Conservation (phyloP, 176 grass and related monocot genomes). For the Carex scoparia region DNA sequence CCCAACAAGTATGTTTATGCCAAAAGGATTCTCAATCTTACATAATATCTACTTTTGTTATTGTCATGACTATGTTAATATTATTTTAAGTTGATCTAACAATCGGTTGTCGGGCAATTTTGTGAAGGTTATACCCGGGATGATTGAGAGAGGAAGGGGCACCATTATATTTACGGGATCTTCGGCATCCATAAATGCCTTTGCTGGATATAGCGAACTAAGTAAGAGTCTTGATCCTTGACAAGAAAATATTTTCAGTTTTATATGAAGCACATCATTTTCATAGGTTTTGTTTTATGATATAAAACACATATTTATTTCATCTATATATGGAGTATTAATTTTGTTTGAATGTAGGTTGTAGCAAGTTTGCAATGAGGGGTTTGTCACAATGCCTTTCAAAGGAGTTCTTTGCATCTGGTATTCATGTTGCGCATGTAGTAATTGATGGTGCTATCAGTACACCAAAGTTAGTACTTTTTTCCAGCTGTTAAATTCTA, state of each 20-base stretch:
- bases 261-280: neutral
- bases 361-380: conserved; percentile 78
- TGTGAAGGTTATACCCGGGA: conserved; percentile 66
- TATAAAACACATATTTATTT: neutral
- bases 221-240: conserved; percentile 35
- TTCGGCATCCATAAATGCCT: conserved; percentile 56
- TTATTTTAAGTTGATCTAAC: neutral
- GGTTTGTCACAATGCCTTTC: conserved; percentile 72
- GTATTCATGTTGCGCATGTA: conserved; percentile 82
- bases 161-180: conserved; percentile 90
- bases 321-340: neutral
- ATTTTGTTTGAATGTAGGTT: conserved; percentile 38
- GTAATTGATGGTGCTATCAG: conserved; percentile 70
- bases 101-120: neutral
- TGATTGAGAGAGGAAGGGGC: conserved; percentile 78
- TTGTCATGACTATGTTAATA: no score
- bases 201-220: conserved; percentile 51
- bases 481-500: neutral
- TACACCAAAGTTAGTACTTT: conserved; percentile 42
- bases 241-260: neutral
- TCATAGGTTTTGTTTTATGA: neutral
- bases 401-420: conserved; percentile 63
- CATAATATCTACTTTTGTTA: neutral
- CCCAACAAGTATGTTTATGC: conserved; percentile 47
- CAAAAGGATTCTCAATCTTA: neutral